Percentiles rank a stretch among this genome's conserved stretches.
Conservation (phyloP, 805 yeast genomes). For the Zygoascus ofunaensis region DNA sequence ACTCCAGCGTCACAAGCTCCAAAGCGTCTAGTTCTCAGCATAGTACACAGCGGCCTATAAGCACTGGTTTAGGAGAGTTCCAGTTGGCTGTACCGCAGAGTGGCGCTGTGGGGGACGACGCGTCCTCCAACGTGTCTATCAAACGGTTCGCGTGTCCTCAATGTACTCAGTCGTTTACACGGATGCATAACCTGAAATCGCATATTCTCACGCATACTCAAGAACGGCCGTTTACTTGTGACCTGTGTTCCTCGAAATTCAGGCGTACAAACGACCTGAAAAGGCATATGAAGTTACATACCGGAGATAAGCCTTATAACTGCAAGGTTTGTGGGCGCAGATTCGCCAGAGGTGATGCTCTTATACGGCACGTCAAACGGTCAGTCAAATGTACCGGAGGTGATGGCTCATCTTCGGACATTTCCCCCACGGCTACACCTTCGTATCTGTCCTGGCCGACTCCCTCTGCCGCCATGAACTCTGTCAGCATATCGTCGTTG, state of each 20-base stretch:
- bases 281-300: slow-evolving; percentile 65
- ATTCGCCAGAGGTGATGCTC: slow-evolving; percentile 71
- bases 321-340: slow-evolving; percentile 54
- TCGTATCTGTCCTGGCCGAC: neutral
- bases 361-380: slow-evolving; percentile 54
- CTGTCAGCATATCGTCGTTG: neutral
- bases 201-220: slow-evolving; percentile 62
- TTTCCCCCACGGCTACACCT: neutral
- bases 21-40: no score
- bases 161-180: slow-evolving; percentile 56
- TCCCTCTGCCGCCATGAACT: neutral
- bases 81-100: no score
- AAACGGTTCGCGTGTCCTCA: slow-evolving; percentile 41
- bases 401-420: neutral
- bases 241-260: slow-evolving; percentile 51
- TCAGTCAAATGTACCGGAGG: slow-evolving; percentile 14
- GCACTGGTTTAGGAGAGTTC: no score
- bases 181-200: slow-evolving; percentile 66
- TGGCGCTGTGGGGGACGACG: neutral
- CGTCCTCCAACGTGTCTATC: neutral
- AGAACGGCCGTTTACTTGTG: slow-evolving; percentile 54
- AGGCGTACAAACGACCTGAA: slow-evolving; percentile 69
- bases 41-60: no score
- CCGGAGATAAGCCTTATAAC: slow-evolving; percentile 61
- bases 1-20: no score